Evolutionary conservation across 345 rosid genomes (phyloP), one percentile per base, ranked within the genome.

Genomic region (Eucalyptus erythrocorys): DNA sequence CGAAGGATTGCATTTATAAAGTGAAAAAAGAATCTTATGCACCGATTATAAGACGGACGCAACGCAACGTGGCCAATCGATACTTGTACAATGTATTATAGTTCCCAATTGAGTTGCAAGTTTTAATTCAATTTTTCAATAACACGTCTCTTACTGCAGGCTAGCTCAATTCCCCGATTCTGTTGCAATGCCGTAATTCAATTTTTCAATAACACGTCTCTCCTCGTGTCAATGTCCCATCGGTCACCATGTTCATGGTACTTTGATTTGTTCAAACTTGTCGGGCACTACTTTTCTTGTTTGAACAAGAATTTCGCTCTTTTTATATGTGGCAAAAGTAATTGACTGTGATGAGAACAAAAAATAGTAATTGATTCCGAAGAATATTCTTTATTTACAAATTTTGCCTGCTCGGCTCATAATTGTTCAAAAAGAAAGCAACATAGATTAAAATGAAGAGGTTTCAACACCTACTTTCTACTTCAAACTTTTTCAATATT

Each of bases 1-100:
- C 32, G n/a, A 59, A 59, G 68, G 24, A 51, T 7, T 51, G 55
- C 55, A 51, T 51, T 59, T 27, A 59, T 27, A 59, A 59, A 59
- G 32, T 59, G 15, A 30, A 59, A 27, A 26, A 59, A 6, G 16
- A 59, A 59, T 27, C 27, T 0, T 59, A 59, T 27, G 32, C 68
- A 27, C n/a, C 1, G 8, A 30, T 12, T 3, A 59, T 59, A 3
- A 30, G 32, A 59, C 1, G 1, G 16, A 59, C 2, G 4, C 14
- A 6, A 59, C 1, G 32, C 0, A 59, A 5, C 68, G 1, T 59
- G 15, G n/a, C n/a, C 32, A 12, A 59, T 30, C n/a, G 13, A 57
- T 59, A 59, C 7, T 59, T 59, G 6, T 26, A 27, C n/a, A 59
- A 59, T 26, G 66, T 27, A 5, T 59, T 59, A 59, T 59, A 3